Base-by-base conservation (phyloP, 345 rosid species). In the Sisymbrium irio region DNA sequence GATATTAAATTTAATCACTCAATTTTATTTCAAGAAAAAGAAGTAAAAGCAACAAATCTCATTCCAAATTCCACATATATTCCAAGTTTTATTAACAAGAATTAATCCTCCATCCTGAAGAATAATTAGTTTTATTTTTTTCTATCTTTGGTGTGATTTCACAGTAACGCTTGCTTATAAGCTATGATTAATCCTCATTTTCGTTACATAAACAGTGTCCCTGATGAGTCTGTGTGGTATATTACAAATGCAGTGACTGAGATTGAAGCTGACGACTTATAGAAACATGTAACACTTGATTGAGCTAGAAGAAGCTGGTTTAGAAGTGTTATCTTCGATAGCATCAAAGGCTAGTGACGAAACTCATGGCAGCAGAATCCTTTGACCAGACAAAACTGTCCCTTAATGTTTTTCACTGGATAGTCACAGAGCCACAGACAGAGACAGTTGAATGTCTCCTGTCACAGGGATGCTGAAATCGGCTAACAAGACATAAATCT, bases 261-360 rank as follows among this genome's bases (percentile, higher is more conserved):
- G 17, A 36, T 64, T 25, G 33, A 25, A 51, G 33, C 46, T 55
- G 81, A 72, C 72, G 80, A 83, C 55, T 86, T 82, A 19, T 9
- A 86, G 82, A 74, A 39, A 78, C 42, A 62, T 62, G 67, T n/a
- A 76, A 53, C 2, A 81, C 67, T 80, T 80, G 25, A 75, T 87
- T 39, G 76, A 83, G 71, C 65, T 83, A 30, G 91, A 88, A 83
- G 92, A 85, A 82, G 80, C 75, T 60, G 83, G 87, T 63, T 79
- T 83, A 9, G 64, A 85, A 58, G 44, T 86, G 64, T 59, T 42
- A 42, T 27, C 36, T 72, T 85, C 87, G 40, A 82, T 87, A 6
- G 89, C 86, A 74, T 82, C 87, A 64, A 20, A 86, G 87, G 63
- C 80, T 91, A 60, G 84, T 91, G 20, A 77, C 83, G 1, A 87